phyloP scores from a whole-genome alignment of 495 filamentous ascomycete species.

The Annulohypoxylon maeteangense region DNA sequence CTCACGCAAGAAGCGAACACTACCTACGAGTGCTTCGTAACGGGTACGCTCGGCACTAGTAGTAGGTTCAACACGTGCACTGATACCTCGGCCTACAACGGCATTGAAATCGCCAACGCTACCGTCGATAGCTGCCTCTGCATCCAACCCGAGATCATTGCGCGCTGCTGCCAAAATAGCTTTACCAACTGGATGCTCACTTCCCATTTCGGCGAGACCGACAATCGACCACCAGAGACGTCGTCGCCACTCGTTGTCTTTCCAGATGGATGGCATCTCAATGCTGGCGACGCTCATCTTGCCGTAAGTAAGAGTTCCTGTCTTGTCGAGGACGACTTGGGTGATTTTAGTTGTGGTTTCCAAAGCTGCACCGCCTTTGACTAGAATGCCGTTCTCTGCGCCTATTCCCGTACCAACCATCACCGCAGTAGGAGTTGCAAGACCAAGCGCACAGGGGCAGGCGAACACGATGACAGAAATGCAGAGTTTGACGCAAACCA shows the following conservation, averaged over 20 bases:
- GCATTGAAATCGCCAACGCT: conserved; percentile 86
- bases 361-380: conserved; percentile 94
- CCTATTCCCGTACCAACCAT: conserved; percentile 99
- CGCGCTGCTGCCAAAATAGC: conserved; percentile 81
- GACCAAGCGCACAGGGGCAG: conserved; percentile 93
- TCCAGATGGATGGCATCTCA: conserved; percentile 74
- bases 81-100: conserved; percentile 85
- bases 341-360: conserved; percentile 93
- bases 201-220: conserved; percentile 90
- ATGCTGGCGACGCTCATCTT: conserved; percentile 89
- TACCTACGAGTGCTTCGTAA: conserved; percentile 86
- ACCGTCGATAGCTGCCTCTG: conserved; percentile 81
- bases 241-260: conserved; percentile 70
- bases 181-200: conserved; percentile 93
- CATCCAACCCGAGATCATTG: conserved; percentile 73
- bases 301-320: conserved; percentile 92
- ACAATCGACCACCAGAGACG: conserved; percentile 94
- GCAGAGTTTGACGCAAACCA: conserved; percentile 97
- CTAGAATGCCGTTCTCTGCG: conserved; percentile 95
- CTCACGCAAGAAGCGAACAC: conserved; percentile 76
- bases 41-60: conserved; percentile 69
- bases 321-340: conserved; percentile 99
- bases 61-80: conserved; percentile 81
- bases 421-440: conserved; percentile 94
- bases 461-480: conserved; percentile 99